phyloP scores from a whole-genome alignment of 2,329 filamentous ascomycete genomes.

The Calcarisporium arbuscula region DNA sequence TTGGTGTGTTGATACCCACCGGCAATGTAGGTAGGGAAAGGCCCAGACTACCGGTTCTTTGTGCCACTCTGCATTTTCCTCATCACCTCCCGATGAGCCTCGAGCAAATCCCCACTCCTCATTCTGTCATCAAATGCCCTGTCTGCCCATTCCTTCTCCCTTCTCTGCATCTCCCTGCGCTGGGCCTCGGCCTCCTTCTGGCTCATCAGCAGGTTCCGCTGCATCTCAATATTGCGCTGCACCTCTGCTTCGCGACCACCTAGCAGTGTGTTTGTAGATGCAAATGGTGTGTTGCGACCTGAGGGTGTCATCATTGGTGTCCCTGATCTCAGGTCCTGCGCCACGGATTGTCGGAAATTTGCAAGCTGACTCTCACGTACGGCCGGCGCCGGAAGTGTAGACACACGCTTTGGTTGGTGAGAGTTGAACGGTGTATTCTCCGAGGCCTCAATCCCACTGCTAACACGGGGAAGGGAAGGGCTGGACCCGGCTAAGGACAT shows the following conservation, averaged over 20 bases:
- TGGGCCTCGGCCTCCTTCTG: constrained; percentile 59
- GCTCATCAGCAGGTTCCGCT: constrained; percentile 49
- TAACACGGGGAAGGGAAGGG: constrained; percentile 14
- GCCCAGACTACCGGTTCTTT: constrained; percentile 19
- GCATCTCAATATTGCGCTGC: constrained; percentile 45
- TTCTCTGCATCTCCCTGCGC: constrained; percentile 50
- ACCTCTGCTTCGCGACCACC: constrained; percentile 33
- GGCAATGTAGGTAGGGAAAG: constrained; percentile 1
- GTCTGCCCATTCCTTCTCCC: constrained; percentile 52
- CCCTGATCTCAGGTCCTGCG: constrained; percentile 49
- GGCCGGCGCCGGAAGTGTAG: constrained; percentile 32
- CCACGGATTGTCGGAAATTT: constrained; percentile 60
- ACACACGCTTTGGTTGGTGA: constrained; percentile 46
- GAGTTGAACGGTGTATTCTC: constrained; percentile 41
- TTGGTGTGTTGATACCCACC: no score
- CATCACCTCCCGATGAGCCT: constrained; percentile 73
- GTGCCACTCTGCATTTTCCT: constrained; percentile 63
- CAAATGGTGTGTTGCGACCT: constrained; percentile 33
- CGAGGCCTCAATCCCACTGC: constrained; percentile 19
- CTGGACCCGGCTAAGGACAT: constrained; percentile 23
- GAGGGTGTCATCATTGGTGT: constrained; percentile 25
- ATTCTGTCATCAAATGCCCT: constrained; percentile 67
- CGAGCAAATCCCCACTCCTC: constrained; percentile 67
- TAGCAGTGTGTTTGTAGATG: constrained; percentile 24
- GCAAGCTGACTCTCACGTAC: constrained; percentile 55